Percentiles rank a stretch among this genome's conserved stretches.
These are phyloP conservation scores for Halophytophthora batemanensis DNA, from an alignment of 352 stramenopile species.

Conservation along the genomic window DNA sequence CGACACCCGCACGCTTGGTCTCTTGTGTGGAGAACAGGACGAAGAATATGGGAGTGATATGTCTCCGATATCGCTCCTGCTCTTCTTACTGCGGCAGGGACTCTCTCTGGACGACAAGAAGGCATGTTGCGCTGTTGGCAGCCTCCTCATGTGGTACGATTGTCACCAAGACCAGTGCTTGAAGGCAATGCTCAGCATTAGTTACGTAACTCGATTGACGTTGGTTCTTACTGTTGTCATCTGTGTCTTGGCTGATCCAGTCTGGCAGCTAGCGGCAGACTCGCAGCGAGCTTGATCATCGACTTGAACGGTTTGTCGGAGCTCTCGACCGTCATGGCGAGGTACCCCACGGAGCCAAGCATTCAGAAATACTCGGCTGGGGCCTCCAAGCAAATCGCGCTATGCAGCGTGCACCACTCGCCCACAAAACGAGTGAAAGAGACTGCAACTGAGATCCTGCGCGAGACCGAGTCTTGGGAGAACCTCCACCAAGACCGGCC, in stretches of 20 bases:
- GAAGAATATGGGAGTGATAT: slow-evolving; percentile 37
- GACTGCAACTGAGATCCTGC: slow-evolving; percentile 37
- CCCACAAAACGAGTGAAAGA: slow-evolving; percentile 38
- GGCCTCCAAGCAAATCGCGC: slow-evolving; percentile 57
- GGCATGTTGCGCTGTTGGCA: slow-evolving; percentile 67
- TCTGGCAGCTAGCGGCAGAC: slow-evolving; percentile 51
- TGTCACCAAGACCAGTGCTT: background rate
- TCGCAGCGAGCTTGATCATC: slow-evolving; percentile 48
- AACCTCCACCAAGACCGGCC: slow-evolving; percentile 26
- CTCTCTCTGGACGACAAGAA: slow-evolving; percentile 82
- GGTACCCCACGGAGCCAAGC: slow-evolving; percentile 59
- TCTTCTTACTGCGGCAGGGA: slow-evolving; percentile 70
- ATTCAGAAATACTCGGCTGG: slow-evolving; percentile 64
- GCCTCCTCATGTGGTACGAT: slow-evolving; percentile 68
- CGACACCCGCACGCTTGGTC: slow-evolving; percentile 47
- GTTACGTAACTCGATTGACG: background rate
- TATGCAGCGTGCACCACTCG: slow-evolving; percentile 41
- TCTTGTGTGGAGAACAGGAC: slow-evolving; percentile 46
- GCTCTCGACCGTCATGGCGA: slow-evolving; percentile 73
- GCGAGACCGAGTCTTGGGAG: slow-evolving; percentile 35
- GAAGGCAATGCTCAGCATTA: background rate
- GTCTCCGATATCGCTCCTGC: slow-evolving; percentile 58
- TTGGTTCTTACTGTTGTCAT: slow-evolving; percentile 1
- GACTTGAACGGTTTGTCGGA: slow-evolving; percentile 60
- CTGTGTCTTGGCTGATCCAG: slow-evolving; percentile 16